Conservation (phyloP, 768 basidiomycete species). For the Boletus speciosus region DNA sequence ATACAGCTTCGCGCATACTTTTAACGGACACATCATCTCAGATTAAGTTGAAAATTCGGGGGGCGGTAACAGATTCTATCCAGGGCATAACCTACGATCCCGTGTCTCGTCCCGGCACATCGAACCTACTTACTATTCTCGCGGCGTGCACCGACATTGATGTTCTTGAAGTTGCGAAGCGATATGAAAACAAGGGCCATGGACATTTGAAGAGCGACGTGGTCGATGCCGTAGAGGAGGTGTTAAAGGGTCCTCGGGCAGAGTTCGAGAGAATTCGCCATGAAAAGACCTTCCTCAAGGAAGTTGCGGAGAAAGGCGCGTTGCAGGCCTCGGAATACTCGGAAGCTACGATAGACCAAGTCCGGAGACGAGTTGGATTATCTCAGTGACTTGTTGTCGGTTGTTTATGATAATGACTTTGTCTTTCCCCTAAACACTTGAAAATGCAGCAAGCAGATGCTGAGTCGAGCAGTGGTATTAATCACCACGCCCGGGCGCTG, state of each 20-base stretch:
- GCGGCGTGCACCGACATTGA: slow-evolving; percentile 62
- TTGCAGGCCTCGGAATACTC: slow-evolving; percentile 61
- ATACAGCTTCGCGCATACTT: slow-evolving; percentile 76
- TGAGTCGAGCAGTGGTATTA: background rate
- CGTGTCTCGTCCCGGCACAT: slow-evolving; percentile 69
- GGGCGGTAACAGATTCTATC: slow-evolving; percentile 83
- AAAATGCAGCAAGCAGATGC: background rate
- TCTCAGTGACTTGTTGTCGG: slow-evolving; percentile 22
- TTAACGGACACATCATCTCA: slow-evolving; percentile 67
- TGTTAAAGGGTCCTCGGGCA: slow-evolving; percentile 60
- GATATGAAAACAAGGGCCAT: slow-evolving; percentile 56
- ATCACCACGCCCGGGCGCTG: slow-evolving; percentile 31
- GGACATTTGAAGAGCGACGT: slow-evolving; percentile 73
- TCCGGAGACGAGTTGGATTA: slow-evolving; percentile 66
- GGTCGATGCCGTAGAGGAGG: slow-evolving; percentile 64
- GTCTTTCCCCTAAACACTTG: background rate
- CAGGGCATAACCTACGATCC: slow-evolving; percentile 80
- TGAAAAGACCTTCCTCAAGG: slow-evolving; percentile 57
- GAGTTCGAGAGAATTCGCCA: slow-evolving; percentile 63
- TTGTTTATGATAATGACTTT: slow-evolving; percentile 12
- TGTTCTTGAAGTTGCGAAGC: slow-evolving; percentile 41
- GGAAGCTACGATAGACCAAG: slow-evolving; percentile 57
- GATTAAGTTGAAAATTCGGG: slow-evolving; percentile 69
- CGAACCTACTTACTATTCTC: slow-evolving; percentile 78
- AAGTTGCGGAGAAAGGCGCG: slow-evolving; percentile 64